These are phyloP conservation scores for Leccinum fallax DNA, from an alignment of 1,284 basidiomycete genomes.

Conservation along the genomic window DNA sequence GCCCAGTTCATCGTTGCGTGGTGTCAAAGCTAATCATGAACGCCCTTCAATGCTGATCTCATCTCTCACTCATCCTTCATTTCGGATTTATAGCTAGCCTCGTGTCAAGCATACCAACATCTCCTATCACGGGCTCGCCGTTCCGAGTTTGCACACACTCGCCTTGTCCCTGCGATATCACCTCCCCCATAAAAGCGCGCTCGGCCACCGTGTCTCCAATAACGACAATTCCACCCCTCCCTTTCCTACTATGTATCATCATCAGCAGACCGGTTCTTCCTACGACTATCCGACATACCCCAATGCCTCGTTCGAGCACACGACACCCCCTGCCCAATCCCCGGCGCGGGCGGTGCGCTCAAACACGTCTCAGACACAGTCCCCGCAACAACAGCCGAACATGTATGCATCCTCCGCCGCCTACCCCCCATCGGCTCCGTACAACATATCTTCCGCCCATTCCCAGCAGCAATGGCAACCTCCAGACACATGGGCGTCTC, in stretches of 20 bases:
- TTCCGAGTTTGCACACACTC: slow-evolving; percentile 35
- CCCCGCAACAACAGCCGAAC: slow-evolving; percentile 34
- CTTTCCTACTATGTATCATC: slow-evolving; percentile 48
- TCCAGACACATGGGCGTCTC: slow-evolving; percentile 37
- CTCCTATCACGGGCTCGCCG: slow-evolving; percentile 34
- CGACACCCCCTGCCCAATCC: slow-evolving; percentile 39
- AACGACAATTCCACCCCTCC: slow-evolving; percentile 13
- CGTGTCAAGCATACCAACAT: slow-evolving; percentile 32
- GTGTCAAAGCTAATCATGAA: slow-evolving; percentile 37
- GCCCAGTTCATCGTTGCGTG: slow-evolving; percentile 30
- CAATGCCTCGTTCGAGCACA: slow-evolving; percentile 41
- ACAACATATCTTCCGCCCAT: slow-evolving; percentile 34
- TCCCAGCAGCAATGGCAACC: slow-evolving; percentile 39
- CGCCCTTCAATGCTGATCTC: slow-evolving; percentile 36
- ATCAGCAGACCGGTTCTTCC: slow-evolving; percentile 42
- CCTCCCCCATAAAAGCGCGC: slow-evolving; percentile 35
- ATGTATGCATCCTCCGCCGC: slow-evolving; percentile 32
- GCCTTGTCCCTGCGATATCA: slow-evolving; percentile 32
- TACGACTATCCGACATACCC: slow-evolving; percentile 57
- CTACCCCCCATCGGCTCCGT: slow-evolving; percentile 28
- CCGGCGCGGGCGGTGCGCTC: slow-evolving; percentile 36
- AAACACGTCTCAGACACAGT: slow-evolving; percentile 43
- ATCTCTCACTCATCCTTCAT: slow-evolving; percentile 38
- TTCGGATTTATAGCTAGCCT: slow-evolving; percentile 40
- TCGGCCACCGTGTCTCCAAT: slow-evolving; percentile 21